Evolutionary conservation across 257 asterid species (phyloP), one percentile per base, ranked within the genome.

Genomic region (Ilex aquifolium): DNA sequence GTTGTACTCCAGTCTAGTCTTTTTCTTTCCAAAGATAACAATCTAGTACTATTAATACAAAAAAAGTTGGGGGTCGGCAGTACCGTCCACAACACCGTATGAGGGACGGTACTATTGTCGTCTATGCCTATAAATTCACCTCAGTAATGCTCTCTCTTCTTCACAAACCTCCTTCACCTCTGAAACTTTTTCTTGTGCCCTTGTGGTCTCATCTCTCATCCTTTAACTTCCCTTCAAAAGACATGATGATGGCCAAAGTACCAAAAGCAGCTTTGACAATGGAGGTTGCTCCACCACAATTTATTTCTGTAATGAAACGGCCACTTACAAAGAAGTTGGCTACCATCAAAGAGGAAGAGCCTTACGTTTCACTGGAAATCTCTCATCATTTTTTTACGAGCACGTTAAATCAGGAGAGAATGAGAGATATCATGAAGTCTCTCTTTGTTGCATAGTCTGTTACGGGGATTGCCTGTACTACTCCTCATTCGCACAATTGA

Each of bases 271-370:
- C 80, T 69, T 76, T 80, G 56, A 55, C 65, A 13, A 82, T 82
- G 29, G 87, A 85, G 72, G 89, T 82, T 39, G 87, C 87, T 14
- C 93, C 85, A 3, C 74, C 85, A 31, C 82, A 69, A 65, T 64
- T 74, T 21, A 64, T 80, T 78, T 71, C 76, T 2, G 55, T 70
- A n/a, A 68, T 72, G 10, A 80, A 75, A 65, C 74, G 78, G 31
- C 89, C 87, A 0, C 49, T 71, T 15, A 39, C 66, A 11, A 80
- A 66, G 59, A 72, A 58, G 16, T 49, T 82, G 79, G 89, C 80
- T 60, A 85, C 93, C 60, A 74, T 85, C 60, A 62, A 78, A 32
- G 93, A 82, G 60, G 89, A 85, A 54, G 85, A 80, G 74, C 77
- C 78, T 52, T 82, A 72, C 52, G 66, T 72, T 51, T 70, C 82